phyloP scores from a whole-genome alignment of 2,329 filamentous ascomycete genomes.

The Penicillium olsonii region DNA sequence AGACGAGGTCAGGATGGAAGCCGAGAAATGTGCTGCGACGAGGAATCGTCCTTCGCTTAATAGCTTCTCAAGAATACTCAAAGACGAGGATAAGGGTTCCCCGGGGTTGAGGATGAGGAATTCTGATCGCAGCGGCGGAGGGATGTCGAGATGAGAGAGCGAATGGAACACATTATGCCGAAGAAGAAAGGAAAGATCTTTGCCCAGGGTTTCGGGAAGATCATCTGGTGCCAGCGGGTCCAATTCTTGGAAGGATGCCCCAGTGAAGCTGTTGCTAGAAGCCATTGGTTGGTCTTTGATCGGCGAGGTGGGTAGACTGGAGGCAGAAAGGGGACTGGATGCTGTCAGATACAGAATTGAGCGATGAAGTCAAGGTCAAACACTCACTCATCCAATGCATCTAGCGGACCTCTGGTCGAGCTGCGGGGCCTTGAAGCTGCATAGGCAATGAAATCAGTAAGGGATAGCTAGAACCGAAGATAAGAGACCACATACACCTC shows the following conservation, averaged over 20 bases:
- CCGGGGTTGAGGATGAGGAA: conserved; percentile 63
- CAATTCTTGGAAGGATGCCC: conserved; percentile 35
- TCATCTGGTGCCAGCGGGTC: conserved; percentile 37
- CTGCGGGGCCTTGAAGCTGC: conserved; percentile 45
- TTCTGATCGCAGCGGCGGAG: conserved; percentile 68
- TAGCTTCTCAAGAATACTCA: conserved; percentile 60
- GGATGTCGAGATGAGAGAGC: conserved; percentile 64
- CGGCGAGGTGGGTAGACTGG: conserved; percentile 20
- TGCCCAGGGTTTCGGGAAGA: conserved; percentile 48
- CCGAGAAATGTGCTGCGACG: conserved; percentile 63
- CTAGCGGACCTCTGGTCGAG: conserved; percentile 75
- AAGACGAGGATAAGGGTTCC: conserved; percentile 51
- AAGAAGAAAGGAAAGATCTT: conserved; percentile 79
- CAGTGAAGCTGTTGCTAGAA: conserved; percentile 21
- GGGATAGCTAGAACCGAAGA: neutral
- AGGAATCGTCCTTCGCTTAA: conserved; percentile 76
- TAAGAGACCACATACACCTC: conserved; percentile 33
- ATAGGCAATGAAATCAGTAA: conserved; percentile 22
- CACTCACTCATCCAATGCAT: conserved; percentile 68
- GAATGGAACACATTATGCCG: conserved; percentile 81
- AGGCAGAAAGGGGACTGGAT: conserved; percentile 29
- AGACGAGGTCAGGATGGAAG: conserved; percentile 45
- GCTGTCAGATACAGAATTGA: neutral
- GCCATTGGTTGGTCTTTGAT: conserved; percentile 15
- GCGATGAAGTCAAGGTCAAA: neutral